Evolutionary conservation across 31 red algal species (phyloP).

Genomic region (Porphyra umbilicalis): DNA sequence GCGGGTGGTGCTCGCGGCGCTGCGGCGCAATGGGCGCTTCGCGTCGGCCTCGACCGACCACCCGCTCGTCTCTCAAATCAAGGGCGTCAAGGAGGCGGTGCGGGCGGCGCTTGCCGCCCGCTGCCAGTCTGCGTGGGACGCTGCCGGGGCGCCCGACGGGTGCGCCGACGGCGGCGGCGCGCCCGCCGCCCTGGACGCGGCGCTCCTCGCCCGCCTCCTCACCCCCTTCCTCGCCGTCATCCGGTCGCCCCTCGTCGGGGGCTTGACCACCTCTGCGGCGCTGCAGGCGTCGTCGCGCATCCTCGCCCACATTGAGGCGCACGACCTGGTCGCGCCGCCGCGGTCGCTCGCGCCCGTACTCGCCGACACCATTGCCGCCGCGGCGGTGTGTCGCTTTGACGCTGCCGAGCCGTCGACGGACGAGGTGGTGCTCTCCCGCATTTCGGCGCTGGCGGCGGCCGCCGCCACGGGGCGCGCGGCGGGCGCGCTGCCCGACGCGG

Average conservation of each 20-base stretch:
- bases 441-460: conserved; percentile 20
- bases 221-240: conserved; percentile 63
- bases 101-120: conserved; percentile 11
- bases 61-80: conserved; percentile 65
- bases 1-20: conserved; percentile 44
- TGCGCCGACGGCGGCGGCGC: not conserved
- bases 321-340: conserved; percentile 6
- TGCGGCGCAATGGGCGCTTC: conserved; percentile 64
- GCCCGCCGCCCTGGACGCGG: conserved; percentile 18
- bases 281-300: conserved; percentile 38
- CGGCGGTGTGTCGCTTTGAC: conserved; percentile 60
- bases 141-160: not conserved
- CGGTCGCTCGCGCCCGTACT: conserved; percentile 30
- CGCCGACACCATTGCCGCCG: conserved; percentile 40
- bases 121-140: conserved; percentile 1
- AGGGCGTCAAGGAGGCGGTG: conserved; percentile 47
- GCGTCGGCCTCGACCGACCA: conserved; percentile 49
- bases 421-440: conserved; percentile 67
- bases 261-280: conserved; percentile 50
- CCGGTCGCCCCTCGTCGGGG: conserved; percentile 33
- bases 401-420: conserved; percentile 55
- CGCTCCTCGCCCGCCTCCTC: conserved; percentile 6
- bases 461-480: conserved; percentile 15
- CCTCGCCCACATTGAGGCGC: conserved; percentile 20
- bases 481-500: conserved; percentile 27